Conservation (phyloP, 768 basidiomycete genomes). For the Coprinopsis marcescibilis region DNA sequence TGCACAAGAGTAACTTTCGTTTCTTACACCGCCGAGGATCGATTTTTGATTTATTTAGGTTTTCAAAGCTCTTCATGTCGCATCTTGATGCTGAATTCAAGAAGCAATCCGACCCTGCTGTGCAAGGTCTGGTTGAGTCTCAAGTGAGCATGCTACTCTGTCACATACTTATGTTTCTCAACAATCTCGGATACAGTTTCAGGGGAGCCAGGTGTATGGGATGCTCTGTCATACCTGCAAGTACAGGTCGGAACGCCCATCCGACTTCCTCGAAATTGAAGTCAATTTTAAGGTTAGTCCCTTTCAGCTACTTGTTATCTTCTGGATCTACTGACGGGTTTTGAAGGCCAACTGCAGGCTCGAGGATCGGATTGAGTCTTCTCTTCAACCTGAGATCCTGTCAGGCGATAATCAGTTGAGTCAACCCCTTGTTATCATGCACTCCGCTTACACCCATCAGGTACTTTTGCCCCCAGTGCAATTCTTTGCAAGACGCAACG, state of each 20-base stretch:
- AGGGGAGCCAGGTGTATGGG: constrained; percentile 77
- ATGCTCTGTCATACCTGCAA: constrained; percentile 73
- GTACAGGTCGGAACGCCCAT: constrained; percentile 57
- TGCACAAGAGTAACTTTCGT: constrained; percentile 76
- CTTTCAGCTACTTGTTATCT: not conserved
- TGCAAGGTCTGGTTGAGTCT: constrained; percentile 66
- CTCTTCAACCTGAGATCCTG: constrained; percentile 66
- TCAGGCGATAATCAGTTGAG: constrained; percentile 83
- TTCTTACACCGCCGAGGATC: not conserved
- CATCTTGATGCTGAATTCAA: constrained; percentile 84
- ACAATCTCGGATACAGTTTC: constrained; percentile 54
- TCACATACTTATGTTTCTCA: not conserved
- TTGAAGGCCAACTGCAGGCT: constrained; percentile 50
- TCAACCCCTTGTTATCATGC: not conserved
- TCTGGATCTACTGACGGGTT: not conserved
- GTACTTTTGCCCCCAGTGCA: constrained; percentile 77
- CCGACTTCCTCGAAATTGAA: constrained; percentile 86
- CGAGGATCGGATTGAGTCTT: constrained; percentile 62
- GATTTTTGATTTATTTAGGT: constrained; percentile 44
- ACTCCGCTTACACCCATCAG: constrained; percentile 28
- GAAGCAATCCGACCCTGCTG: constrained; percentile 60
- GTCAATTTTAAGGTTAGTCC: constrained; percentile 66
- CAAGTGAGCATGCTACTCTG: constrained; percentile 46
- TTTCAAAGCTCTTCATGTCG: constrained; percentile 91
- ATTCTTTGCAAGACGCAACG: constrained; percentile 68